Conservation (phyloP, 768 basidiomycete species). For the Kwoniella pini region DNA sequence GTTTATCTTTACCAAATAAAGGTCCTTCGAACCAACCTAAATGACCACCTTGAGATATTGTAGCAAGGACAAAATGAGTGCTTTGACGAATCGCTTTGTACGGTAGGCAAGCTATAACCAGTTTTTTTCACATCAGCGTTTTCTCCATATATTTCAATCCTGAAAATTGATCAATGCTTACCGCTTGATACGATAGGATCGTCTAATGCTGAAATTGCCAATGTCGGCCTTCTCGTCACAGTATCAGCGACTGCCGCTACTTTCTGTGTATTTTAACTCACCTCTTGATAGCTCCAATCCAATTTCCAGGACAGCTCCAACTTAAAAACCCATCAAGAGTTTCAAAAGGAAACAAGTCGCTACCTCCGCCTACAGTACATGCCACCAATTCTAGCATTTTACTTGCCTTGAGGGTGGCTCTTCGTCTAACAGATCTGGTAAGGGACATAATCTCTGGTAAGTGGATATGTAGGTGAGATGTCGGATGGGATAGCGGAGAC, state of each 20-base stretch:
- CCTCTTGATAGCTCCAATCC: constrained; percentile 25
- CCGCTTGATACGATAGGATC: constrained; percentile 32
- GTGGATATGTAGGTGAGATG: constrained; percentile 23
- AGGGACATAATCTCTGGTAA: constrained; percentile 20
- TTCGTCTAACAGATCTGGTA: constrained; percentile 9
- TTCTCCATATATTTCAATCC: too few species aligned
- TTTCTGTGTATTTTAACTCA: too few species aligned
- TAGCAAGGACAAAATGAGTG: constrained; percentile 27
- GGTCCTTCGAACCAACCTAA: constrained; percentile 36
- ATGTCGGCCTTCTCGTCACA: constrained; percentile 12
- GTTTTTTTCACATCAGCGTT: too few species aligned
- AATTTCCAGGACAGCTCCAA: constrained; percentile 32
- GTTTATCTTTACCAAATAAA: constrained; percentile 15
- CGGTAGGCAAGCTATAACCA: constrained; percentile 24
- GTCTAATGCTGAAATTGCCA: constrained; percentile 30
- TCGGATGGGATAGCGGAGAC: constrained; percentile 13
- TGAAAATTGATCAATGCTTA: too few species aligned
- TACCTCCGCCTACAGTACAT: constrained; percentile 30
- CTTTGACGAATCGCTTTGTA: constrained; percentile 16
- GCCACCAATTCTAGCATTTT: constrained; percentile 29
- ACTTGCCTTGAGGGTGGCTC: constrained; percentile 23
- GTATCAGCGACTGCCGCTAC: too few species aligned
- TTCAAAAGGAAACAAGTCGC: constrained; percentile 25
- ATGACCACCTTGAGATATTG: constrained; percentile 28
- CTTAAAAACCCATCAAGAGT: constrained; percentile 25